These are phyloP conservation scores for Begonia masoniana DNA, from an alignment of 306 rosid genomes.

Conservation along the genomic window DNA sequence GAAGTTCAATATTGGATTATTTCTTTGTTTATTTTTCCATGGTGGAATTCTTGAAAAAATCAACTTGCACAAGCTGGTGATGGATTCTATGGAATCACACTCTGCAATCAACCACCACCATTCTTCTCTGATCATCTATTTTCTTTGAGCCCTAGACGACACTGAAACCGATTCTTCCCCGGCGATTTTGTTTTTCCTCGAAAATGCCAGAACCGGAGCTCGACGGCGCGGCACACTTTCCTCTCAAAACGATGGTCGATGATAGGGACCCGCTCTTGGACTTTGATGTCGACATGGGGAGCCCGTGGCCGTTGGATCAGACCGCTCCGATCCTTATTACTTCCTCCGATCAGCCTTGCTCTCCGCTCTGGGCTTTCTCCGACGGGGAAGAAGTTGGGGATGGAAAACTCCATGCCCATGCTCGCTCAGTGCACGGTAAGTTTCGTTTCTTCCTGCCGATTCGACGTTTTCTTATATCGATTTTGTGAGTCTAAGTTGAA, in stretches of 20 bases:
- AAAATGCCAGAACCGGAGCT: slow-evolving; percentile 49
- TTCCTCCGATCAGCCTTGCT: slow-evolving; percentile 31
- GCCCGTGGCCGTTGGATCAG: slow-evolving; percentile 56
- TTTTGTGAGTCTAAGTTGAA: background rate
- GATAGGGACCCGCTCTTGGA: slow-evolving; percentile 31
- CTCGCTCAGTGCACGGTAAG: slow-evolving; percentile 39
- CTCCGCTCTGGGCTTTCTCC: slow-evolving; percentile 51
- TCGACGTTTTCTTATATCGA: slow-evolving; percentile 4
- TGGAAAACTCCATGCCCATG: slow-evolving; percentile 5
- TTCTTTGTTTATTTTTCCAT: too few relatives aligned
- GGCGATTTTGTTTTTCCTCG: background rate
- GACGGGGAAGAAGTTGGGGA: slow-evolving; percentile 24
- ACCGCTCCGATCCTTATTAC: slow-evolving; percentile 40
- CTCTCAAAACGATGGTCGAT: slow-evolving; percentile 20
- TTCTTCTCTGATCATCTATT: too few relatives aligned
- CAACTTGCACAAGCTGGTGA: too few relatives aligned
- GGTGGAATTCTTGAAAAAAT: too few relatives aligned
- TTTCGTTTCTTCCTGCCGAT: slow-evolving; percentile 4
- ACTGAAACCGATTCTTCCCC: slow-evolving; percentile 6
- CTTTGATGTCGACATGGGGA: slow-evolving; percentile 46
- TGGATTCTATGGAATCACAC: too few relatives aligned
- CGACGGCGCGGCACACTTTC: slow-evolving; percentile 12
- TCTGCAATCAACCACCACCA: too few relatives aligned
- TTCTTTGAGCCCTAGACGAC: too few relatives aligned
- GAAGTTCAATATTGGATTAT: too few relatives aligned